Percentiles rank a stretch among this genome's conserved stretches.
phyloP scores from a whole-genome alignment of 2,329 filamentous ascomycete species.

The Fusarium foetens region DNA sequence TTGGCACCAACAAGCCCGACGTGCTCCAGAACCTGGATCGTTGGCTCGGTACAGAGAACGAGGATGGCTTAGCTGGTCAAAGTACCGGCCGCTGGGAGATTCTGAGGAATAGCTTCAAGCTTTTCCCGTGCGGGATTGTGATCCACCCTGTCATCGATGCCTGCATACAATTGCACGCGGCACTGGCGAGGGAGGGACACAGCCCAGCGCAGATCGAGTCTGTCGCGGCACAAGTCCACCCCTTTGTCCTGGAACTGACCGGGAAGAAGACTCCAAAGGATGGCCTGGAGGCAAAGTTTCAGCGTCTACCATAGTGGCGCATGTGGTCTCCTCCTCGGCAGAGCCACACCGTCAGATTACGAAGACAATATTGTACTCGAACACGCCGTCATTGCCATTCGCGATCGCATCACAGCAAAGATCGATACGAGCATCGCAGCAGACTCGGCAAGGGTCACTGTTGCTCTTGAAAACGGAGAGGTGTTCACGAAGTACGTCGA shows the following conservation, averaged over 20 bases:
- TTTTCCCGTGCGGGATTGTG: background rate
- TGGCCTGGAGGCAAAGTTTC: conserved; percentile 1
- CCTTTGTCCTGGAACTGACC: background rate
- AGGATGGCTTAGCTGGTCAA: background rate
- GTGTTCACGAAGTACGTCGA: fast-evolving
- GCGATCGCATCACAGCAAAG: background rate
- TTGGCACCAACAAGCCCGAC: background rate
- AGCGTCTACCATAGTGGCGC: conserved; percentile 11
- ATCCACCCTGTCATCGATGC: background rate
- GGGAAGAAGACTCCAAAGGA: conserved; percentile 3
- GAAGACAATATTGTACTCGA: background rate
- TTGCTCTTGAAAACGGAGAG: fast-evolving
- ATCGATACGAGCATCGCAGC: background rate
- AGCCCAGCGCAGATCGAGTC: background rate
- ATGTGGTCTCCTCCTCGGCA: background rate
- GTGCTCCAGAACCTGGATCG: background rate
- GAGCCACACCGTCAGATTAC: background rate
- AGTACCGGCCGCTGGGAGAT: background rate
- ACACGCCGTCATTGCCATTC: background rate
- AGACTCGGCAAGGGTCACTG: background rate
- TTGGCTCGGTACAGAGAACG: background rate
- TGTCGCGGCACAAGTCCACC: background rate
- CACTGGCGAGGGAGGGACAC: background rate
- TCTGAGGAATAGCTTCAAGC: conserved; percentile 3
- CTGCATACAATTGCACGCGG: background rate